Base-by-base conservation (phyloP, 345 rosid genomes). In the Erucastrum elatum region DNA sequence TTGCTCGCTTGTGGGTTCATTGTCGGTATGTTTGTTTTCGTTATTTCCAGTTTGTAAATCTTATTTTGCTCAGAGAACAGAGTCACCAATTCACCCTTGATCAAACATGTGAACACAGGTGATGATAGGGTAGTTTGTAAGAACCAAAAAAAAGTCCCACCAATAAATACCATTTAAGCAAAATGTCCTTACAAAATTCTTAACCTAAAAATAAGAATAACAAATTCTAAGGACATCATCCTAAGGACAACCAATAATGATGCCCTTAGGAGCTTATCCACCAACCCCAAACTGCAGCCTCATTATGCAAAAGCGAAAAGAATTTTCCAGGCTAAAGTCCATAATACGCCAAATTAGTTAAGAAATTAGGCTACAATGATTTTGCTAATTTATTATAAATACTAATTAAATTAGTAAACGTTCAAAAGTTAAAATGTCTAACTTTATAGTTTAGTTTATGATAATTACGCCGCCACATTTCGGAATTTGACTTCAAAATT, bases 1-100 rank as follows among this genome's bases (percentile, higher is more conserved):
- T 69, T 95, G 98, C 76, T 95, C 99, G 60, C 96, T 95, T 72
- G 92, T 95, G 77, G 99, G 99, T 56, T 95, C 99, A 64, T 84
- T 95, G 63, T 91, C 99, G 88, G 99, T 95, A 89, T 72, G 96
- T 49, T 62, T 21, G n/a, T 27, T 27, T 26, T 63, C 27, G 10
- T 9, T 64, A n/a, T n/a, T n/a, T n/a, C n/a, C n/a, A n/a, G n/a
- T n/a, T n/a, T n/a, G 41, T 59, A 55, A 31, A 64, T 67, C 30
- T 44, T 61, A 27, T 25, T 44, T 34, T n/a, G n/a, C n/a, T n/a
- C n/a, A n/a, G n/a, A n/a, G n/a, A n/a, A n/a, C n/a, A n/a, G n/a
- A n/a, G n/a, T n/a, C n/a, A n/a, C n/a, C n/a, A n/a, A n/a, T n/a
- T n/a, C n/a, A n/a, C n/a, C n/a, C n/a, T n/a, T n/a, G n/a, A 67